These are phyloP conservation scores for Penicillium paxilli DNA, from an alignment of 495 filamentous ascomycete species.

Conservation along the genomic window DNA sequence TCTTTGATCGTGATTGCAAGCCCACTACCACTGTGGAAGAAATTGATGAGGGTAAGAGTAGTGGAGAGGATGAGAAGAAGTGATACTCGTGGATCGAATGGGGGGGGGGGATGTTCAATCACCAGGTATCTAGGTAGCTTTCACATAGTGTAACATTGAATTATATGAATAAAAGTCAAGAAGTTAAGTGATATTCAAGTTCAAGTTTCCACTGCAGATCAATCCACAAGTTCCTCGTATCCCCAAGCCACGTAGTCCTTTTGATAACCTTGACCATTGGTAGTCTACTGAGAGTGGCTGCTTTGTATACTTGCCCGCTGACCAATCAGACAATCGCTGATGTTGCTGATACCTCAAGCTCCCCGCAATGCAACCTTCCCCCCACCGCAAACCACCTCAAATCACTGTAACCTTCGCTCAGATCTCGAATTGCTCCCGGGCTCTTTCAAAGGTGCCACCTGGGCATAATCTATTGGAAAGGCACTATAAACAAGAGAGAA, in stretches of 20 bases:
- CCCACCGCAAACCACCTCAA: not conserved
- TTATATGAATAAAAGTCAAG: not conserved
- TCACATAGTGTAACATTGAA: not conserved
- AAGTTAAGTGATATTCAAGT: not conserved
- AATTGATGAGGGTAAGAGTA: not conserved
- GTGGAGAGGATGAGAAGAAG: not conserved
- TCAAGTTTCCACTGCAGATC: not conserved
- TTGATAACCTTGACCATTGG: no score
- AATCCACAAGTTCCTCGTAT: not conserved
- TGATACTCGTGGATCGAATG: not conserved
- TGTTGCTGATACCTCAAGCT: constrained; percentile 8
- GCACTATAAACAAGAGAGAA: not conserved
- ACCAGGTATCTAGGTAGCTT: not conserved
- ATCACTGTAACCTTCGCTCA: constrained; percentile 3
- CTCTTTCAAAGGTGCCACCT: not conserved
- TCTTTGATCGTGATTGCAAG: constrained; percentile 46
- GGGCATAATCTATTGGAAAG: not conserved
- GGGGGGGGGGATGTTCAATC: no score
- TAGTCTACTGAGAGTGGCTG: not conserved
- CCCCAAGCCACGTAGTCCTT: not conserved
- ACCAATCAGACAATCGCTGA: constrained; percentile 11
- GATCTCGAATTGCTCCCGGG: not conserved
- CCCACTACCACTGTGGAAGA: not conserved
- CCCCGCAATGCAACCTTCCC: constrained; percentile 5
- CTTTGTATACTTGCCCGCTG: constrained; percentile 4